These are phyloP conservation scores for Rostrohypoxylon terebratum DNA, from an alignment of 495 filamentous ascomycete genomes.

Conservation along the genomic window DNA sequence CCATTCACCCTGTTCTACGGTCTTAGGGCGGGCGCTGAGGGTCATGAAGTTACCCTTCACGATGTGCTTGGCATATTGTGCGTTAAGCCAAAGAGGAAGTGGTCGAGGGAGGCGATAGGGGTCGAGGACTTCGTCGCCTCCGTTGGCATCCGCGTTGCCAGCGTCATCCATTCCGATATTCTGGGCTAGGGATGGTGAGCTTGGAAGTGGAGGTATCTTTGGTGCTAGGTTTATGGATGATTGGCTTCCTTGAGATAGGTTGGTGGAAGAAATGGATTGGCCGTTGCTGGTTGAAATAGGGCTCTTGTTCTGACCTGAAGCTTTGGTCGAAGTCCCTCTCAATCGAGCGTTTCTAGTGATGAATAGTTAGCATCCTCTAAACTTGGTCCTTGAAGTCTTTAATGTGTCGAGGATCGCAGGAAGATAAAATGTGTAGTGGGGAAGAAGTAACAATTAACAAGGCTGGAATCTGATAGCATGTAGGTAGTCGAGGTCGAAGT, in stretches of 20 bases:
- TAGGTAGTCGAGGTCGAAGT: conserved; percentile 13
- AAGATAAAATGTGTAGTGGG: conserved; percentile 13
- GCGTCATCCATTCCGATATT: conserved; percentile 63
- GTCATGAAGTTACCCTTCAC: conserved; percentile 98
- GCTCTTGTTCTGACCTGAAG: conserved; percentile 54
- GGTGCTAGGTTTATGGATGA: conserved; percentile 62
- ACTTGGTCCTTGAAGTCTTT: conserved; percentile 3
- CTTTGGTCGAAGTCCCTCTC: conserved; percentile 58
- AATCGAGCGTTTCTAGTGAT: conserved; percentile 60
- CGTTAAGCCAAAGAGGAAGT: conserved; percentile 75
- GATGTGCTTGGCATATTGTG: conserved; percentile 84
- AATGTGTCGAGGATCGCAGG: conserved; percentile 19
- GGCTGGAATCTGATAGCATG: conserved; percentile 7
- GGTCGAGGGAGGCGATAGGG: conserved; percentile 62
- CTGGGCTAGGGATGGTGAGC: conserved; percentile 67
- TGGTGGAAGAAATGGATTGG: conserved; percentile 58
- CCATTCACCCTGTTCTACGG: conserved; percentile 93
- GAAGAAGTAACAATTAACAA: conserved; percentile 27
- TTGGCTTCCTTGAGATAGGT: conserved; percentile 58
- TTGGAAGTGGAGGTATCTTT: conserved; percentile 67
- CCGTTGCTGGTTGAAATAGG: conserved; percentile 54
- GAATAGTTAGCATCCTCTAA: conserved; percentile 26
- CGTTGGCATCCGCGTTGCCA: conserved; percentile 57
- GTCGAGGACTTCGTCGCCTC: conserved; percentile 63
- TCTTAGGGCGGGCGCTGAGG: conserved; percentile 85